Evolutionary conservation across 306 rosid species (phyloP).

Genomic region (Arachis stenosperma): DNA sequence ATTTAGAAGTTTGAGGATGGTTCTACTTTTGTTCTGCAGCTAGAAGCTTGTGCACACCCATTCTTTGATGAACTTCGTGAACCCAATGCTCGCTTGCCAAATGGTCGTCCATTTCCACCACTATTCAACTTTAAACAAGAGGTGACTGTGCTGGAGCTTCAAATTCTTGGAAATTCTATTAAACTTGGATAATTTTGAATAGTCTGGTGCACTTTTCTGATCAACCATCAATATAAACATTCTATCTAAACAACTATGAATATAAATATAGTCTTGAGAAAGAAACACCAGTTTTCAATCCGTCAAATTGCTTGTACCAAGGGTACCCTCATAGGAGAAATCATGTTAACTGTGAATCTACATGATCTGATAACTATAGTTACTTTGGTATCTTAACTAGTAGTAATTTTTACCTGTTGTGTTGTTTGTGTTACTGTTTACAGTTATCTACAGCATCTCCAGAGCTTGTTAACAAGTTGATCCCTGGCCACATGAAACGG

Average conservation of each 20-base stretch:
- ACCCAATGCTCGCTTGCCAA: constrained; percentile 68
- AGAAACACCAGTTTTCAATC: too few species aligned
- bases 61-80: constrained; percentile 85
- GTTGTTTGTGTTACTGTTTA: constrained; percentile 16
- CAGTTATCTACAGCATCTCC: constrained; percentile 70
- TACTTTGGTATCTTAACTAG: constrained; percentile 10
- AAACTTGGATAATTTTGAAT: background rate
- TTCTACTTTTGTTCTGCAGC: constrained; percentile 52
- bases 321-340: too few species aligned
- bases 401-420: background rate
- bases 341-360: background rate
- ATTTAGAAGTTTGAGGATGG: constrained; percentile 25
- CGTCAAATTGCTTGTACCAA: too few species aligned
- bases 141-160: constrained; percentile 44
- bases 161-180: background rate
- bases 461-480: constrained; percentile 68
- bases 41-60: constrained; percentile 85
- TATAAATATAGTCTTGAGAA: background rate
- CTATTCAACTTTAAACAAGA: constrained; percentile 82
- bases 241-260: constrained; percentile 3
- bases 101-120: constrained; percentile 70
- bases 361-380: background rate
- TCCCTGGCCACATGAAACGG: constrained; percentile 79
- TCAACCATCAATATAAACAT: constrained; percentile 18
- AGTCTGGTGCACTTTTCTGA: background rate